Percentiles rank a stretch among this genome's conserved stretches.
These are phyloP conservation scores for Penicillium cataractarum DNA, from an alignment of 495 filamentous ascomycete genomes.

Conservation along the genomic window DNA sequence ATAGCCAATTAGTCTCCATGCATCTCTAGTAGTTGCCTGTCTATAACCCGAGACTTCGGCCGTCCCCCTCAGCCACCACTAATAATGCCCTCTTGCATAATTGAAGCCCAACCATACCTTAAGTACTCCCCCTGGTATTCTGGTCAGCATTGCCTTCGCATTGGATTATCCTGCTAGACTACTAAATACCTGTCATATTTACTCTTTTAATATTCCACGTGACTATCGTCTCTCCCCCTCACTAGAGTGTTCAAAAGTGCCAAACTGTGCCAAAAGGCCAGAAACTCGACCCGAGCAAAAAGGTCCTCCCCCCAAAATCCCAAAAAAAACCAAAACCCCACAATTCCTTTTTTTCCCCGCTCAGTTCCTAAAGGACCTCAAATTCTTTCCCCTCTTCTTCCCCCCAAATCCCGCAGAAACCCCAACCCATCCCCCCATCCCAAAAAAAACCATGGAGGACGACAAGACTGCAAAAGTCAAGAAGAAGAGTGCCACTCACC, in stretches of 20 bases:
- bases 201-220: background rate
- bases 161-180: background rate
- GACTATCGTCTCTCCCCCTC: background rate
- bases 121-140: background rate
- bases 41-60: background rate
- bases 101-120: background rate
- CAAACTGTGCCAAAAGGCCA: background rate
- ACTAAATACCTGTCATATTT: background rate
- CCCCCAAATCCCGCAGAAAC: slow-evolving; percentile 33
- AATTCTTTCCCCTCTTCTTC: slow-evolving; percentile 37
- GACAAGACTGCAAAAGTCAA: slow-evolving; percentile 47
- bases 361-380: slow-evolving; percentile 26
- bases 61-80: background rate
- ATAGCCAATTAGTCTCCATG: background rate
- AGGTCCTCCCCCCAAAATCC: background rate
- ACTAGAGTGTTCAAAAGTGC: background rate
- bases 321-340: slow-evolving; percentile 33
- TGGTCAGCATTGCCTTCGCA: background rate
- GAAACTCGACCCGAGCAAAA: background rate
- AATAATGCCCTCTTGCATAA: background rate
- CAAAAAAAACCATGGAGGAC: slow-evolving; percentile 43
- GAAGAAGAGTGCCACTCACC: slow-evolving; percentile 49
- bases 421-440: slow-evolving; percentile 21
- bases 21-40: background rate
- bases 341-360: slow-evolving; percentile 42